Conservation (phyloP, 1,284 basidiomycete genomes). For the Boletus sp. region DNA sequence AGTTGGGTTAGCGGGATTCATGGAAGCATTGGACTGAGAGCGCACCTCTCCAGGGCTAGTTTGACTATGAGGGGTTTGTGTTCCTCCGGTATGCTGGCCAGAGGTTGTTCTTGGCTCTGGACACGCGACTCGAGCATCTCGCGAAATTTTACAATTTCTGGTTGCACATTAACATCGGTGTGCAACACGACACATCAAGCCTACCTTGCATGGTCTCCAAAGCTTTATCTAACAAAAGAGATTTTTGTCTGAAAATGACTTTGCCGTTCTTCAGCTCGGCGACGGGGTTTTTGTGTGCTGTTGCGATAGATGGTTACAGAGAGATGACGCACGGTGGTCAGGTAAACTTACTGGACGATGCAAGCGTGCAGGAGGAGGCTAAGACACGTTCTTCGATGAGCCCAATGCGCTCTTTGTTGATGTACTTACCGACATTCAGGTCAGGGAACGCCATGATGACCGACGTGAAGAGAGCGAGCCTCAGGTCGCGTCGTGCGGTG, state of each 20-base stretch:
- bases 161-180: background rate
- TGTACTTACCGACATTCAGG: slow-evolving; percentile 36
- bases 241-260: slow-evolving; percentile 75
- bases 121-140: slow-evolving; percentile 58
- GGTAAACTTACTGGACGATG: slow-evolving; percentile 18
- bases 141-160: slow-evolving; percentile 69
- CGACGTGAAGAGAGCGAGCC: slow-evolving; percentile 12
- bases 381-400: slow-evolving; percentile 2
- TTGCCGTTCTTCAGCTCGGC: slow-evolving; percentile 74
- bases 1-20: slow-evolving; percentile 10
- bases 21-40: slow-evolving; percentile 1
- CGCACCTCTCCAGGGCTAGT: slow-evolving; percentile 75
- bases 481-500: slow-evolving; percentile 18
- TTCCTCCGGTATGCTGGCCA: slow-evolving; percentile 59
- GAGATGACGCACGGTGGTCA: background rate
- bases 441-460: slow-evolving; percentile 37
- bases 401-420: slow-evolving; percentile 8
- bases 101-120: slow-evolving; percentile 41
- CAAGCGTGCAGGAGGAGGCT: slow-evolving; percentile 15
- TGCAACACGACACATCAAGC: slow-evolving; percentile 19
- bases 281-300: slow-evolving; percentile 38
- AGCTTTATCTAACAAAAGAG: slow-evolving; percentile 67
- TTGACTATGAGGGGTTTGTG: slow-evolving; percentile 75
- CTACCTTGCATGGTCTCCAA: slow-evolving; percentile 80
- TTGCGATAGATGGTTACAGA: slow-evolving; percentile 2